A percentile compares a stretch with the other conserved stretches of the same genome.
Conservation (phyloP, 495 filamentous ascomycete species). For the Penicillium soppii region DNA sequence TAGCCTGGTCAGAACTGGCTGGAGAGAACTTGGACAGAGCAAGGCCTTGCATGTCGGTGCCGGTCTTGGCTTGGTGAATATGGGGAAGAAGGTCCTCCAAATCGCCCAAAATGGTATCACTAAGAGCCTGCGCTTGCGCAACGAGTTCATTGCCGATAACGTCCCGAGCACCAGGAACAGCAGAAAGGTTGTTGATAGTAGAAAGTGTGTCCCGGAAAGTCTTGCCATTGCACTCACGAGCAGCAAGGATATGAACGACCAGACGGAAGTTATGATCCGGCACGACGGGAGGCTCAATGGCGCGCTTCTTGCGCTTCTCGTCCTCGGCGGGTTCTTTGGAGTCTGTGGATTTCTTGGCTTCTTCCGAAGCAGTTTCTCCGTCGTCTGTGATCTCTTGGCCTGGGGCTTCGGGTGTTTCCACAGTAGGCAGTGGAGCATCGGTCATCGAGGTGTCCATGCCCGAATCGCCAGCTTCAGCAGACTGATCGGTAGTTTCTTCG, state of each 20-base stretch:
- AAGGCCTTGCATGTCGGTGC: constrained; percentile 91
- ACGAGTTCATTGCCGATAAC: constrained; percentile 91
- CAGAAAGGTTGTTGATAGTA: constrained; percentile 95
- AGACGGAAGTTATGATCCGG: constrained; percentile 87
- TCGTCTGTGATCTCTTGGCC: constrained; percentile 26
- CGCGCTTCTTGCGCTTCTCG: constrained; percentile 68
- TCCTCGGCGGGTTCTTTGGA: constrained; percentile 48
- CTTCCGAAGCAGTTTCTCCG: constrained; percentile 6
- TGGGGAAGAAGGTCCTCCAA: constrained; percentile 84
- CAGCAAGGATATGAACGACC: constrained; percentile 92
- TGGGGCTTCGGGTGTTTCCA: constrained; percentile 30
- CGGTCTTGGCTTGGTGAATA: constrained; percentile 80
- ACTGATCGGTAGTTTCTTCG: constrained; percentile 23
- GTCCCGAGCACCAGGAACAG: constrained; percentile 84
- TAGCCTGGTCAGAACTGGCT: constrained; percentile 91
- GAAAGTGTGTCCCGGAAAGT: constrained; percentile 96
- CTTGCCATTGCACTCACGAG: constrained; percentile 92
- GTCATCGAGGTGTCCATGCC: constrained; percentile 43
- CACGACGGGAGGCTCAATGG: constrained; percentile 79
- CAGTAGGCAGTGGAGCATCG: constrained; percentile 37
- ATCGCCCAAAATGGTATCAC: constrained; percentile 78
- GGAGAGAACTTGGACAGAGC: constrained; percentile 95
- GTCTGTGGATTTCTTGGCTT: constrained; percentile 31
- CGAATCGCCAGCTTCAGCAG: constrained; percentile 25
- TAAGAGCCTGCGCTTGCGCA: constrained; percentile 77